Conservation (phyloP, 2,329 filamentous ascomycete species). For the Thermothelomyces thermophilus region DNA sequence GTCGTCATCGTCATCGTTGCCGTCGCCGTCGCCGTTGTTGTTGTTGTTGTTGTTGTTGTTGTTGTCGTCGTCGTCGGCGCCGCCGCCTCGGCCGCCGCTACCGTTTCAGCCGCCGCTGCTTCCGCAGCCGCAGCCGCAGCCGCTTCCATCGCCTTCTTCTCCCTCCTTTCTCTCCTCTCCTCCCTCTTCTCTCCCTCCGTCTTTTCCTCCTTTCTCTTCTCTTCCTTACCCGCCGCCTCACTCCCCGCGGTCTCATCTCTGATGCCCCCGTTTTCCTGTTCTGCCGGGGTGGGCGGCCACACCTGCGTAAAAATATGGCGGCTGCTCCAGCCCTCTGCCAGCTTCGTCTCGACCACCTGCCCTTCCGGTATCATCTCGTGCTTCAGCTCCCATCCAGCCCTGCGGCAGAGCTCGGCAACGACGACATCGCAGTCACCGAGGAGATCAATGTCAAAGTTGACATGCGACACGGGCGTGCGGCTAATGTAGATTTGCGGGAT, state of each 20-base stretch:
- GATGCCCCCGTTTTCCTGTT: background rate
- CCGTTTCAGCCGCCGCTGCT: no score
- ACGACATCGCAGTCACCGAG: slow-evolving; percentile 93
- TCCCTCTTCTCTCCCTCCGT: background rate
- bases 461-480: slow-evolving; percentile 74
- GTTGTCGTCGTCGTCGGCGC: no score
- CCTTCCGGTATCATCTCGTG: slow-evolving; percentile 77
- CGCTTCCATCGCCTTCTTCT: background rate
- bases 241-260: background rate
- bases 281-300: background rate
- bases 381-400: slow-evolving; percentile 70
- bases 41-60: no score
- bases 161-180: background rate
- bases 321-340: slow-evolving; percentile 41
- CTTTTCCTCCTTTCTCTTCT: background rate
- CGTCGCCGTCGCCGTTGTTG: no score
- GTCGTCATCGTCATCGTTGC: no score
- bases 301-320: slow-evolving; percentile 37
- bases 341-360: slow-evolving; percentile 52
- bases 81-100: no score
- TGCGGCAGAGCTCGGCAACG: slow-evolving; percentile 75
- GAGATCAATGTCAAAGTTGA: slow-evolving; percentile 93
- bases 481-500: slow-evolving; percentile 90
- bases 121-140: no score
- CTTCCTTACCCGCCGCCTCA: background rate